A percentile compares a stretch with the other conserved stretches of the same genome.
These are phyloP conservation scores for Chlorella variabilis DNA, from an alignment of 163 green algal species.

Conservation along the genomic window DNA sequence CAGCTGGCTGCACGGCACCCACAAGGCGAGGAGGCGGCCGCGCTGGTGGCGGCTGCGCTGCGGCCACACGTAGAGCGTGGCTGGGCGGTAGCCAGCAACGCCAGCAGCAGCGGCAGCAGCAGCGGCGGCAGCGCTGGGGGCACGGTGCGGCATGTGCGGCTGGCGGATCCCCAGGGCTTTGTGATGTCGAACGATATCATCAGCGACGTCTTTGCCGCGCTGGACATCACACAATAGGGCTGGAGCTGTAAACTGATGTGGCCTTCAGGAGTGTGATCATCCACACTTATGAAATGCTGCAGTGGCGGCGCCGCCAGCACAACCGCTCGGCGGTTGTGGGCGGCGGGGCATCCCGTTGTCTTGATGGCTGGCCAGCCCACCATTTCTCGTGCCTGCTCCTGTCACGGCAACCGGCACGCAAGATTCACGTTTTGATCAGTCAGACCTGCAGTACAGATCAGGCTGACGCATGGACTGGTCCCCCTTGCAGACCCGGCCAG, in stretches of 20 bases:
- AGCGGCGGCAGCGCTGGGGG: neutral
- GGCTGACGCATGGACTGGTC: too few relatives aligned
- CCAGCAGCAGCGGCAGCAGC: neutral
- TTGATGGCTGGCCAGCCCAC: too few relatives aligned
- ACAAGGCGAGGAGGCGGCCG: neutral
- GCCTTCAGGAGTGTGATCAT: too few relatives aligned
- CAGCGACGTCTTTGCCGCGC: slow-evolving; percentile 74
- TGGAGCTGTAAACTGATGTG: neutral
- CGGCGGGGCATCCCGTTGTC: too few relatives aligned
- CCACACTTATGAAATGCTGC: too few relatives aligned
- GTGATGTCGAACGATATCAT: slow-evolving; percentile 85
- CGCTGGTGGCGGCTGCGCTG: slow-evolving; percentile 45
- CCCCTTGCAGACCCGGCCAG: too few relatives aligned
- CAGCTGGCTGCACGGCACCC: slow-evolving; percentile 39
- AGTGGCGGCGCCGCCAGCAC: neutral
- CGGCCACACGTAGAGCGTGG: slow-evolving; percentile 40
- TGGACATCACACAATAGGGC: slow-evolving; percentile 36
- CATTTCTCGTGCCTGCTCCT: too few relatives aligned
- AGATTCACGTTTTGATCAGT: too few relatives aligned
- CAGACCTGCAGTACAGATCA: too few relatives aligned
- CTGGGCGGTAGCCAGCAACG: slow-evolving; percentile 34
- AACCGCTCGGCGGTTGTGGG: too few relatives aligned
- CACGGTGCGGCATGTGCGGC: slow-evolving; percentile 37
- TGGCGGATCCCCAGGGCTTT: slow-evolving; percentile 83
- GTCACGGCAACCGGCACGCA: too few relatives aligned